phyloP scores from a whole-genome alignment of 2,329 filamentous ascomycete genomes.

The Trichoderma pleuroti region DNA sequence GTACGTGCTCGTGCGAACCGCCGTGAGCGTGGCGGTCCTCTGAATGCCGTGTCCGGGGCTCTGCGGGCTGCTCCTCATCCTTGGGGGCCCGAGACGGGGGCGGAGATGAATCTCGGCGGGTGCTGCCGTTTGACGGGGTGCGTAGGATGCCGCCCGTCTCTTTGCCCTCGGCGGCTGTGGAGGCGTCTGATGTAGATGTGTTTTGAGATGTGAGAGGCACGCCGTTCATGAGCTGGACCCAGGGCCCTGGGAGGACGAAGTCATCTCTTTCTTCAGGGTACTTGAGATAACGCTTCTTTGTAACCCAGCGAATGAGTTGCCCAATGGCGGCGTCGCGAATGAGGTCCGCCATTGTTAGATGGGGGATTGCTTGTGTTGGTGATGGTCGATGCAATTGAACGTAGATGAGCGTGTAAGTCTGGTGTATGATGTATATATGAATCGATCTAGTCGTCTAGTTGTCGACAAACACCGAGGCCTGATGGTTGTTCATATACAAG shows the following conservation, averaged over 20 bases:
- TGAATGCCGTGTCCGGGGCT: not conserved
- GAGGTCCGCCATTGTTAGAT: constrained; percentile 29
- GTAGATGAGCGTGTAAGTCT: not conserved
- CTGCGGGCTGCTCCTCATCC: constrained; percentile 17
- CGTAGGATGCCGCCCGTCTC: constrained; percentile 10
- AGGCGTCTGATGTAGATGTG: constrained; percentile 25
- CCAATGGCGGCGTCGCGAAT: constrained; percentile 57
- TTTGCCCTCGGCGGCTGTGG: constrained; percentile 24
- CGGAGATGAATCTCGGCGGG: constrained; percentile 7
- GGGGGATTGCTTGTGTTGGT: not conserved
- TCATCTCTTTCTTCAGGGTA: constrained; percentile 58
- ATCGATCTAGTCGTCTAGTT: not conserved
- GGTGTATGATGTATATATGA: not conserved
- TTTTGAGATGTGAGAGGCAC: constrained; percentile 20
- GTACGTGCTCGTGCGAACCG: constrained; percentile 15
- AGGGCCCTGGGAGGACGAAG: constrained; percentile 48
- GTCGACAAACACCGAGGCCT: not conserved
- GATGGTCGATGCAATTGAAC: not conserved
- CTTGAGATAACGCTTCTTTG: constrained; percentile 49
- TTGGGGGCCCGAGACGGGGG: not conserved
- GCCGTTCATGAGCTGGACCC: constrained; percentile 36
- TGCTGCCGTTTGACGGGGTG: constrained; percentile 2
- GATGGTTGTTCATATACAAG: not conserved
- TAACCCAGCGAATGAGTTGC: constrained; percentile 54
- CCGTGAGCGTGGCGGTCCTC: not conserved